Percentiles rank a stretch among this genome's conserved stretches.
These are phyloP conservation scores for Dimargaris cristalligena DNA, from an alignment of 192 early-diverging fungal species.

Conservation along the genomic window DNA sequence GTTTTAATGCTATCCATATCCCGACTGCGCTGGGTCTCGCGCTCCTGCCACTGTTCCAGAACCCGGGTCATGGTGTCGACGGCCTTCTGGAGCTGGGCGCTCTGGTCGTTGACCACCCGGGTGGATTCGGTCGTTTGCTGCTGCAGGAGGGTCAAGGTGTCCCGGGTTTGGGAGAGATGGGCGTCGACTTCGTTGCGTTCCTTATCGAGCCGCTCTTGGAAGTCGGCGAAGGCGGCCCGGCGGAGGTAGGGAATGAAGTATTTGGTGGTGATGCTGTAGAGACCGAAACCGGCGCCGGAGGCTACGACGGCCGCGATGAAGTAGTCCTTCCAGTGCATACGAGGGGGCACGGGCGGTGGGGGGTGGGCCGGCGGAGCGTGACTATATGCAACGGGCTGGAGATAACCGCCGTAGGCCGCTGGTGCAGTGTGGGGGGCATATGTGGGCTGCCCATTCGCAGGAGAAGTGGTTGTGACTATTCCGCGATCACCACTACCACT, in stretches of 20 bases:
- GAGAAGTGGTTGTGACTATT: conserved; percentile 12
- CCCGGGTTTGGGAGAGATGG: conserved; percentile 53
- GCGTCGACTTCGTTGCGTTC: conserved; percentile 39
- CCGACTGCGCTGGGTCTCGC: conserved; percentile 3
- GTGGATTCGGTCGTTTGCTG: conserved; percentile 45
- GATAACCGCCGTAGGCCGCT: not conserved
- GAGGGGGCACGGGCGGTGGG: conserved; percentile 31
- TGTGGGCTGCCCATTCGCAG: conserved; percentile 1
- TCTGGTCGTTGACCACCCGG: conserved; percentile 44
- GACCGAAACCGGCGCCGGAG: conserved; percentile 79
- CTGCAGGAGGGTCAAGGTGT: conserved; percentile 50
- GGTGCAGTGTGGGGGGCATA: conserved; percentile 3
- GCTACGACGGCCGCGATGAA: conserved; percentile 74
- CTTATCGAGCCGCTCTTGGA: conserved; percentile 38
- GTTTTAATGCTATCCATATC: conserved; percentile 2
- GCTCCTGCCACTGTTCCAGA: conserved; percentile 19
- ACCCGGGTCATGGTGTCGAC: conserved; percentile 39
- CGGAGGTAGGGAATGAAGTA: conserved; percentile 9
- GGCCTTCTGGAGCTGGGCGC: conserved; percentile 45
- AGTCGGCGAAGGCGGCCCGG: conserved; percentile 11
- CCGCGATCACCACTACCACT: no score
- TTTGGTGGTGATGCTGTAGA: conserved; percentile 24
- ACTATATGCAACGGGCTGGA: conserved; percentile 16
- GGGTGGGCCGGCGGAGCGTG: conserved; percentile 20
- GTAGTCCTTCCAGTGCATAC: conserved; percentile 87